These are phyloP conservation scores for Salix udensis DNA, from an alignment of 345 rosid genomes.

Conservation along the genomic window DNA sequence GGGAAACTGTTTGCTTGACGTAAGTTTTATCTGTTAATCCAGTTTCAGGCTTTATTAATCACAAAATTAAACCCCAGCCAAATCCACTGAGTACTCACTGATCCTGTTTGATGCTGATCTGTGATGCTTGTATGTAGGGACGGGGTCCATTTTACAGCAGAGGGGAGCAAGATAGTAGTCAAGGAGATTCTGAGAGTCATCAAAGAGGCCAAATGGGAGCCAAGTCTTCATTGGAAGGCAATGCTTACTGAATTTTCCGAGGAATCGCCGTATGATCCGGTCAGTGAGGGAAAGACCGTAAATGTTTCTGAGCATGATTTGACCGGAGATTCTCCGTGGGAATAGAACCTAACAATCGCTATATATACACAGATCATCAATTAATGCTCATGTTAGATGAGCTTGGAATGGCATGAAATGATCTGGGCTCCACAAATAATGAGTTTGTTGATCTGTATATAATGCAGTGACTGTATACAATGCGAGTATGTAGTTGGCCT, in stretches of 20 bases:
- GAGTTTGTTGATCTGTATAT: neutral
- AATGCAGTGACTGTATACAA: neutral
- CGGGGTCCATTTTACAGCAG: slow-evolving; percentile 63
- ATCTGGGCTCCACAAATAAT: neutral
- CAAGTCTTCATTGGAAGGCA: slow-evolving; percentile 55
- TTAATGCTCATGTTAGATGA: neutral
- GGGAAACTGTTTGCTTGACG: slow-evolving; percentile 20
- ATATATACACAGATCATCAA: neutral
- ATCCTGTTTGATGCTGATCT: neutral
- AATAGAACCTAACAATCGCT: neutral
- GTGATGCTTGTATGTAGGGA: slow-evolving; percentile 37
- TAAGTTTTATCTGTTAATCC: neutral
- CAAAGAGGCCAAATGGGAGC: slow-evolving; percentile 69
- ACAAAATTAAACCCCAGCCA: neutral
- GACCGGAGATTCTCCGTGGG: neutral
- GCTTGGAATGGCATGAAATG: neutral
- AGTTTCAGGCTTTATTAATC: too few relatives aligned
- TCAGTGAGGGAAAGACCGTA: slow-evolving; percentile 10
- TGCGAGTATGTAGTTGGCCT: neutral
- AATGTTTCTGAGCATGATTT: slow-evolving; percentile 11
- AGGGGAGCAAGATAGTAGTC: slow-evolving; percentile 60
- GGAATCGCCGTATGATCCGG: slow-evolving; percentile 28
- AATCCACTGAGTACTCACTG: neutral
- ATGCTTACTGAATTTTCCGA: slow-evolving; percentile 53
- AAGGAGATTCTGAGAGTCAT: slow-evolving; percentile 55